These are phyloP conservation scores for Sarocladium oryzae DNA, from an alignment of 2,329 filamentous ascomycete genomes.

Conservation along the genomic window DNA sequence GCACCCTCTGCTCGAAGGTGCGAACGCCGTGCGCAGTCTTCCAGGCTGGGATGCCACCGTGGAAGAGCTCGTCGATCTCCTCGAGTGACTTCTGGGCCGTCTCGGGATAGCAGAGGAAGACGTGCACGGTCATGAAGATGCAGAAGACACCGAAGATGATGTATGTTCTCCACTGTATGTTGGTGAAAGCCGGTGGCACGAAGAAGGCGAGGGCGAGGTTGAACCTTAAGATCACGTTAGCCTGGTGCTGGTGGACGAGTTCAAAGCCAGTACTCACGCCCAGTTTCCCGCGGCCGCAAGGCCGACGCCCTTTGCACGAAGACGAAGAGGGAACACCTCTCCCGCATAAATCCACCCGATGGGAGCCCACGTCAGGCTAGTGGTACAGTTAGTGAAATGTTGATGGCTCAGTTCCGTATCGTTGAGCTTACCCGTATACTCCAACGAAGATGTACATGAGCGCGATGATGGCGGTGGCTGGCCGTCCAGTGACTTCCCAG, in stretches of 20 bases:
- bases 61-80: constrained; percentile 48
- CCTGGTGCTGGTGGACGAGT: no score
- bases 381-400: no score
- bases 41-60: constrained; percentile 10
- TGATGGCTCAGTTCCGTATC: no score
- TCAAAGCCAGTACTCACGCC: constrained; percentile 26
- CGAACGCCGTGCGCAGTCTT: background rate
- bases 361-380: constrained; percentile 24
- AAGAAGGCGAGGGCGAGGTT: constrained; percentile 34
- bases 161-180: constrained; percentile 44
- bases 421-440: constrained; percentile 18
- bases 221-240: no score
- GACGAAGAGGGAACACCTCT: constrained; percentile 32
- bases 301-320: constrained; percentile 47
- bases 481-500: constrained; percentile 36
- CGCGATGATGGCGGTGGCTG: constrained; percentile 44
- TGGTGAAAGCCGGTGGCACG: constrained; percentile 29
- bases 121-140: constrained; percentile 34
- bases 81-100: constrained; percentile 47
- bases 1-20: background rate
- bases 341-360: constrained; percentile 18
- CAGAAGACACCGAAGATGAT: constrained; percentile 37
- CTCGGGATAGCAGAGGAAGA: constrained; percentile 41
- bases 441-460: constrained; percentile 41
- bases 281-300: constrained; percentile 41